These are phyloP conservation scores for Actinomortierella ambigua DNA, from an alignment of 371 early-diverging fungal genomes.

Conservation along the genomic window DNA sequence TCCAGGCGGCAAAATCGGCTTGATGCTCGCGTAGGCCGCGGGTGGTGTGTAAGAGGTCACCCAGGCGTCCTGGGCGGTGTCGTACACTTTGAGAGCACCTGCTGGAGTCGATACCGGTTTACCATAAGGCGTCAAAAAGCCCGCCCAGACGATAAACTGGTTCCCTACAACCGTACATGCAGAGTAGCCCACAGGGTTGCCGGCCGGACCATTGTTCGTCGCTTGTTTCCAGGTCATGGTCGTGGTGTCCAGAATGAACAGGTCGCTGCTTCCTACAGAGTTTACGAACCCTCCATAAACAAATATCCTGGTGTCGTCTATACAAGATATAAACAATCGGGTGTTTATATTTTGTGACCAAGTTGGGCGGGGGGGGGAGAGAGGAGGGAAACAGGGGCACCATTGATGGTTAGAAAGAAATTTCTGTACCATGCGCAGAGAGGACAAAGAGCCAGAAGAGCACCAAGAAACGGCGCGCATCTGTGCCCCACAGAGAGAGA, in stretches of 20 bases:
- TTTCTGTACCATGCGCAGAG: too few relatives aligned
- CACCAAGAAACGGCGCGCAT: too few relatives aligned
- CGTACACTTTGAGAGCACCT: neutral
- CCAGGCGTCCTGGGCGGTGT: neutral
- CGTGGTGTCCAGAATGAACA: neutral
- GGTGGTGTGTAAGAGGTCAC: neutral
- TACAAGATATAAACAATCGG: too few relatives aligned
- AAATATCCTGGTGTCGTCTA: slow-evolving; percentile 1
- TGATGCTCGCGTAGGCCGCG: neutral
- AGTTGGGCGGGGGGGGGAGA: too few relatives aligned
- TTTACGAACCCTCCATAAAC: slow-evolving; percentile 1
- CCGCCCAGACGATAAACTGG: neutral
- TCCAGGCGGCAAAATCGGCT: neutral
- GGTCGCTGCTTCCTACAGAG: neutral
- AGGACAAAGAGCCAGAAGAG: too few relatives aligned
- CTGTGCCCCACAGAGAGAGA: too few relatives aligned
- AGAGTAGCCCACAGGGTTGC: neutral
- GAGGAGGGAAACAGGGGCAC: too few relatives aligned
- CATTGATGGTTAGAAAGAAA: too few relatives aligned
- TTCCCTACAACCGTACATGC: neutral
- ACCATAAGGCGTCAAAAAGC: neutral
- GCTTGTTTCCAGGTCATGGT: neutral
- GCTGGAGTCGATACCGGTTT: too few relatives aligned
- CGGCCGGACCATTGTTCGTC: neutral
- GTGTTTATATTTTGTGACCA: too few relatives aligned